These are phyloP conservation scores for Handroanthus guayacan DNA, from an alignment of 257 asterid genomes.

Conservation along the genomic window DNA sequence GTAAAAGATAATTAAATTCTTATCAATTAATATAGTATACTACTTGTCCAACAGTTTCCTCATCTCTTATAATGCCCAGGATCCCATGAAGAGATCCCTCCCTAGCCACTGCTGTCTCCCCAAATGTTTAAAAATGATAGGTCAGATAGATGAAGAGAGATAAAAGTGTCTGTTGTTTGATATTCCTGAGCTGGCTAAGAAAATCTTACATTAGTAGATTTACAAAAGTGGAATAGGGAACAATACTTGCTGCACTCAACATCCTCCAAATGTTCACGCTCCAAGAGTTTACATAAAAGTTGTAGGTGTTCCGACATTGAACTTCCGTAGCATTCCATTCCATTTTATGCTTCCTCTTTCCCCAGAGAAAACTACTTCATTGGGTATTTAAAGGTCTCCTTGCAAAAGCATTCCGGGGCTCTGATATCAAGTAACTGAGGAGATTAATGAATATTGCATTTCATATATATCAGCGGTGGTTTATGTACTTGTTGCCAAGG, in stretches of 20 bases:
- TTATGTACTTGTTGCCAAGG: conserved; percentile 4
- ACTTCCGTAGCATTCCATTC: not conserved
- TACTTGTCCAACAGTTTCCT: conserved; percentile 19
- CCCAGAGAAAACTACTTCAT: not conserved
- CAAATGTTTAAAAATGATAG: not conserved
- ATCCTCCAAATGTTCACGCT: not conserved
- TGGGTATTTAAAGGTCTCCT: not conserved
- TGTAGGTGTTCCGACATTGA: not conserved
- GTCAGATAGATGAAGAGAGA: not conserved
- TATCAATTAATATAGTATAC: conserved; percentile 19
- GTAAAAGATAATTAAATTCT: not conserved
- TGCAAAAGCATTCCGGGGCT: conserved; percentile 13
- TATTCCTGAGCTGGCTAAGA: not conserved
- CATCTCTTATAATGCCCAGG: conserved; percentile 1
- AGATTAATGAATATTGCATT: not conserved
- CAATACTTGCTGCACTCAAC: not conserved
- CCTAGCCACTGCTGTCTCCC: not conserved
- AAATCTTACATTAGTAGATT: not conserved
- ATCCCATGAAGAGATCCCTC: not conserved
- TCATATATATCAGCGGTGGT: not conserved
- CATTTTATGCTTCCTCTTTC: not conserved
- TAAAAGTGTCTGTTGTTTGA: not conserved
- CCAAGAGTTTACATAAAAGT: not conserved
- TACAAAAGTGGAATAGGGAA: not conserved
- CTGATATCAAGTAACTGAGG: not conserved